Evolutionary conservation across 495 filamentous ascomycete species (phyloP).

Genomic region (Penicillium taxi): DNA sequence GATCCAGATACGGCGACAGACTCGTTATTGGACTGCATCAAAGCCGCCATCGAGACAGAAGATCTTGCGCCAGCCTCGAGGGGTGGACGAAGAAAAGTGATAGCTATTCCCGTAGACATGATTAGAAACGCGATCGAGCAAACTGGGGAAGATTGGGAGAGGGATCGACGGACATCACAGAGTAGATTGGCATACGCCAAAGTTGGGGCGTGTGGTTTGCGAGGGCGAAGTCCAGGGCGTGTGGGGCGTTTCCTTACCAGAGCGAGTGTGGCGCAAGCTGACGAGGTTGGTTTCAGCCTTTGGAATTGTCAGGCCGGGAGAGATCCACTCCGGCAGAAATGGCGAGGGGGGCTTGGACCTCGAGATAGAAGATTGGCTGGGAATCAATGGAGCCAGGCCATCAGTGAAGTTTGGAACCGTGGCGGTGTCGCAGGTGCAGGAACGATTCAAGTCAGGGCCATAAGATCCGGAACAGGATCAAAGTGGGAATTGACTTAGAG

Average conservation of each 20-base stretch:
- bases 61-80: constrained; percentile 29
- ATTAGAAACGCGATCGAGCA: constrained; percentile 36
- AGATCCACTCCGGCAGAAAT: constrained; percentile 18
- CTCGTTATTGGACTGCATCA: constrained; percentile 42
- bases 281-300: constrained; percentile 38
- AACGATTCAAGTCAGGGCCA: constrained; percentile 1
- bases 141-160: constrained; percentile 1
- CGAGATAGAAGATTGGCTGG: constrained; percentile 13
- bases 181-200: not conserved
- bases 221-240: constrained; percentile 24
- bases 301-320: constrained; percentile 18
- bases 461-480: not conserved
- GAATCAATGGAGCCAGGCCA: constrained; percentile 7
- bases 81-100: constrained; percentile 47
- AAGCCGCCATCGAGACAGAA: constrained; percentile 39
- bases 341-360: constrained; percentile 17
- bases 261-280: constrained; percentile 46
- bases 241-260: constrained; percentile 33
- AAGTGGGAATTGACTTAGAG: not conserved
- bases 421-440: constrained; percentile 13
- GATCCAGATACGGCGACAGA: constrained; percentile 31
- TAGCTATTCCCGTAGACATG: constrained; percentile 58
- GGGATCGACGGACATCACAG: constrained; percentile 16
- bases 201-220: constrained; percentile 6
- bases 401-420: constrained; percentile 14